Evolutionary conservation across 2,329 filamentous ascomycete genomes (phyloP).

Genomic region (Sporothrix inflata): DNA sequence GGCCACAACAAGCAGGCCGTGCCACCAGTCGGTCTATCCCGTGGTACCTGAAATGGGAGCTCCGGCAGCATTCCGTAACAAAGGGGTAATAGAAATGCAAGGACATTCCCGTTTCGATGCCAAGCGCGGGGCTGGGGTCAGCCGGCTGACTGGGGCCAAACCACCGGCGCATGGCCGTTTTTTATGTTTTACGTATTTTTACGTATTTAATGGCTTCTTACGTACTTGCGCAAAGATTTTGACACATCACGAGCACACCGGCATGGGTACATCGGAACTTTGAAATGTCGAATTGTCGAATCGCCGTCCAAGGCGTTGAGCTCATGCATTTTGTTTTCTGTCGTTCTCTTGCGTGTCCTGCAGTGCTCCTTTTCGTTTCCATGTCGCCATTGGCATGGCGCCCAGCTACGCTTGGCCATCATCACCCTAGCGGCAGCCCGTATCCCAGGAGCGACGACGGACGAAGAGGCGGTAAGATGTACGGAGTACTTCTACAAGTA

Average conservation of each 20-base stretch:
- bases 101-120: conserved; percentile 29
- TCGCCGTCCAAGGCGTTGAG: neutral
- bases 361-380: neutral
- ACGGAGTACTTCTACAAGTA: neutral
- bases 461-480: conserved; percentile 12
- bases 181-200: conserved; percentile 27
- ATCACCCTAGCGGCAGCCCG: neutral
- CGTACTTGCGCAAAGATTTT: conserved; percentile 29
- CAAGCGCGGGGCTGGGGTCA: conserved; percentile 35
- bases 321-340: conserved; percentile 4
- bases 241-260: conserved; percentile 33
- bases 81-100: conserved; percentile 40
- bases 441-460: neutral
- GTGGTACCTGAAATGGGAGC: conserved; percentile 21
- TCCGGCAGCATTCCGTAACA: conserved; percentile 33
- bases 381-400: conserved; percentile 22
- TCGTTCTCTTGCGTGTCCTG: conserved; percentile 6
- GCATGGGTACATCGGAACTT: neutral
- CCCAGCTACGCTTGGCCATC: neutral
- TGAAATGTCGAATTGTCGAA: conserved; percentile 1
- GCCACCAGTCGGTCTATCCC: conserved; percentile 8
- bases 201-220: conserved; percentile 27
- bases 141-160: conserved; percentile 31
- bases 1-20: conserved; percentile 7
- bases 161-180: conserved; percentile 18